Percentiles rank a stretch among this genome's conserved stretches.
These are phyloP conservation scores for Suillus decipiens DNA, from an alignment of 768 basidiomycete genomes.

Conservation along the genomic window DNA sequence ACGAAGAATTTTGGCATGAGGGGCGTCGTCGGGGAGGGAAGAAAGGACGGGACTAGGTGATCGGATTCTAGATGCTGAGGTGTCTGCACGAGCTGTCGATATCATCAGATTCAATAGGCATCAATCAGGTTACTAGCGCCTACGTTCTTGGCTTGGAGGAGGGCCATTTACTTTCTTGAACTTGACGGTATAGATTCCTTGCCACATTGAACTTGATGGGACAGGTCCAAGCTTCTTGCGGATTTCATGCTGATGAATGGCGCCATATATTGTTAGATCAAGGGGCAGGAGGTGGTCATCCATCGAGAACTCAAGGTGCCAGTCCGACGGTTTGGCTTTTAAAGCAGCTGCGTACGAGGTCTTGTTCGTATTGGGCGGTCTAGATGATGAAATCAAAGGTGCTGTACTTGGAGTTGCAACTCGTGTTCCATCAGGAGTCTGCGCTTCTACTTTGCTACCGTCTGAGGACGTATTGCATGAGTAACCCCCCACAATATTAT, in stretches of 20 bases:
- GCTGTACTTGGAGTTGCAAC: slow-evolving; percentile 81
- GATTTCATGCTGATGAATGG: slow-evolving; percentile 89
- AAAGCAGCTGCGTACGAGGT: slow-evolving; percentile 93
- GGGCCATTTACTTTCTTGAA: slow-evolving; percentile 93
- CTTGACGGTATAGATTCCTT: slow-evolving; percentile 87
- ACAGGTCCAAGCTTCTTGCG: slow-evolving; percentile 68
- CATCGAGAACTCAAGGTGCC: slow-evolving; percentile 97
- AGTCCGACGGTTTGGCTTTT: slow-evolving; percentile 90
- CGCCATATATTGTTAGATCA: slow-evolving; percentile 94
- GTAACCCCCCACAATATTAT: background rate
- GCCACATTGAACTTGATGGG: slow-evolving; percentile 80
- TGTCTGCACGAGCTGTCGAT: slow-evolving; percentile 31
- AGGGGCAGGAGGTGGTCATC: slow-evolving; percentile 82
- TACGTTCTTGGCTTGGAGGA: slow-evolving; percentile 61
- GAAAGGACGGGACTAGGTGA: slow-evolving; percentile 70
- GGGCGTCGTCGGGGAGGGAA: slow-evolving; percentile 80
- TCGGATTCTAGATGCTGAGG: slow-evolving; percentile 50
- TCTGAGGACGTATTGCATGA: slow-evolving; percentile 47
- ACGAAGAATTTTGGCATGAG: slow-evolving; percentile 88
- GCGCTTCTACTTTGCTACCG: slow-evolving; percentile 92
- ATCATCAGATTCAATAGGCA: background rate
- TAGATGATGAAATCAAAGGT: slow-evolving; percentile 33
- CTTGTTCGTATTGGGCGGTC: slow-evolving; percentile 38
- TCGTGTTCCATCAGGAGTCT: slow-evolving; percentile 95
- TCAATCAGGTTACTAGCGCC: slow-evolving; percentile 21